These are phyloP conservation scores for Akanthomyces muscarius DNA, from an alignment of 2,329 filamentous ascomycete genomes.

Conservation along the genomic window DNA sequence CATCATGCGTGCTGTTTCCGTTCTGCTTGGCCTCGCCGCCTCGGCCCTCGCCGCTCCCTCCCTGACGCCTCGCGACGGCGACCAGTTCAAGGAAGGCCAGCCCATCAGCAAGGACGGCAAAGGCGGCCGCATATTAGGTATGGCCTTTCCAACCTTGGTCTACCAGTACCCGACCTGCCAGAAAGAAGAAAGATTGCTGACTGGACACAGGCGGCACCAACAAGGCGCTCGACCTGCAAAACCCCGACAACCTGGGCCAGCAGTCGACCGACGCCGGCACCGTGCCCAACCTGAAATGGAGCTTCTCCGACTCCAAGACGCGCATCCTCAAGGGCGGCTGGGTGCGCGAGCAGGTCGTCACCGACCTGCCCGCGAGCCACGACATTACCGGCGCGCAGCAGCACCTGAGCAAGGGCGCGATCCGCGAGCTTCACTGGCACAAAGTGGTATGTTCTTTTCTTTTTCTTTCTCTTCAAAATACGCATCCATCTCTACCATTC, in stretches of 20 bases:
- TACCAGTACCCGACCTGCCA: too few species aligned
- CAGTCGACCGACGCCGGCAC: conserved; percentile 59
- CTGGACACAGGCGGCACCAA: conserved; percentile 56
- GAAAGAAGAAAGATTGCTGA: background rate
- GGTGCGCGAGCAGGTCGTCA: conserved; percentile 62
- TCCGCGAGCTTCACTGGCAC: conserved; percentile 66
- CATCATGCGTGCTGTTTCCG: conserved; percentile 3
- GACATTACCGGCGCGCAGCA: conserved; percentile 67
- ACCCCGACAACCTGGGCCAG: conserved; percentile 59
- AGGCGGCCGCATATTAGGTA: conserved; percentile 56
- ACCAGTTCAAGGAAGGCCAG: conserved; percentile 46
- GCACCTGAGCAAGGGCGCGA: conserved; percentile 62
- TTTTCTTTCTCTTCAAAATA: background rate
- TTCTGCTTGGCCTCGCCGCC: conserved; percentile 2
- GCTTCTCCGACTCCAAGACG: conserved; percentile 64
- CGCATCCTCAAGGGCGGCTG: conserved; percentile 60
- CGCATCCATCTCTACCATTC: background rate
- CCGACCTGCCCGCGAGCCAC: conserved; percentile 61
- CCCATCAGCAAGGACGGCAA: conserved; percentile 55
- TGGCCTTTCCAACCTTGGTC: conserved; percentile 11
- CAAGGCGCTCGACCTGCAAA: conserved; percentile 54
- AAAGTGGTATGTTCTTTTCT: conserved; percentile 53
- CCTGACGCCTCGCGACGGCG: conserved; percentile 23
- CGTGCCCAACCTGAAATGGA: conserved; percentile 66
- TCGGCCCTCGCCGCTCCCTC: conserved; percentile 22